Percentiles rank a stretch among this genome's conserved stretches.
Evolutionary conservation across 1,284 basidiomycete species (phyloP).

Genomic region (Fomes fomentarius): DNA sequence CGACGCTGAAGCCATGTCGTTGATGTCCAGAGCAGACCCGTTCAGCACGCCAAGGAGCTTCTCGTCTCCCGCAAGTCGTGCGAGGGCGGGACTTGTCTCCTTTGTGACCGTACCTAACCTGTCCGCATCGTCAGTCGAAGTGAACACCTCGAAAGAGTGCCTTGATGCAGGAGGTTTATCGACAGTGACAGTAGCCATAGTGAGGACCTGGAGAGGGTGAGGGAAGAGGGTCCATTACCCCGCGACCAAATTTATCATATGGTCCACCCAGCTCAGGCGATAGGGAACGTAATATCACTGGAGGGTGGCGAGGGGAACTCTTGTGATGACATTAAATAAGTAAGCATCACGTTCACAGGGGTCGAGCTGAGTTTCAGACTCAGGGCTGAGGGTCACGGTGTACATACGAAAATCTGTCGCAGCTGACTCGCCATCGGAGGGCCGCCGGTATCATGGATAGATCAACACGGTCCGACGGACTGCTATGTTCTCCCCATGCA

Average conservation of each 20-base stretch:
- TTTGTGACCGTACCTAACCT: not conserved
- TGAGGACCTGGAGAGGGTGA: no score
- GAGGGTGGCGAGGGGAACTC: no score
- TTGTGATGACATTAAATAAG: not conserved
- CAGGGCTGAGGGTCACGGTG: no score
- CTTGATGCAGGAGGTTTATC: not conserved
- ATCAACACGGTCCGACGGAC: no score
- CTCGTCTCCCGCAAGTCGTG: conserved; percentile 9
- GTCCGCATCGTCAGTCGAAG: not conserved
- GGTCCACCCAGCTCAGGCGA: no score
- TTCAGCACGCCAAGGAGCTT: conserved; percentile 14
- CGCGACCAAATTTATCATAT: not conserved
- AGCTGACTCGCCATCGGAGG: no score
- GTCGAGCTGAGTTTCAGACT: not conserved
- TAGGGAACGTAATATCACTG: conserved; percentile 15
- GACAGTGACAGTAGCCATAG: not conserved
- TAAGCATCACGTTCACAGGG: not conserved
- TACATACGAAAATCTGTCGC: no score
- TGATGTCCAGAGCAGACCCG: conserved; percentile 23
- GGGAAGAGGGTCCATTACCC: no score
- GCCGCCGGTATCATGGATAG: no score
- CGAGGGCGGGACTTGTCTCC: not conserved
- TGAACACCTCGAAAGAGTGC: not conserved
- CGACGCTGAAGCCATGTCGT: conserved; percentile 7
- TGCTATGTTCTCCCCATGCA: no score